Percentiles rank a stretch among this genome's conserved stretches.
Conservation (phyloP, 768 basidiomycete species). For the Collybiopsis confluens region DNA sequence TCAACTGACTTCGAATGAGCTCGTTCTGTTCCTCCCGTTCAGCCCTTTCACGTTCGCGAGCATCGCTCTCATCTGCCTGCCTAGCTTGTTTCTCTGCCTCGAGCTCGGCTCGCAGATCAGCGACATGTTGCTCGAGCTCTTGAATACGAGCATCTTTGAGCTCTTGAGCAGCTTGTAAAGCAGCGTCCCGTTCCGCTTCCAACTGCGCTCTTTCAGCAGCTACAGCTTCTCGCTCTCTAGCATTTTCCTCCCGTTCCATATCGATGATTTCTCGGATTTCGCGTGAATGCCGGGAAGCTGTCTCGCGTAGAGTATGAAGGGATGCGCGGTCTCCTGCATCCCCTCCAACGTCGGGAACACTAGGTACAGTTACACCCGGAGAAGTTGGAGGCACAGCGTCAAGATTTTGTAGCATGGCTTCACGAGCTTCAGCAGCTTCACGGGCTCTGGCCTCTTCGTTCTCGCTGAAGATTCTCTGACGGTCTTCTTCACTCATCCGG, state of each 20-base stretch:
- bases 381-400: constrained; percentile 8
- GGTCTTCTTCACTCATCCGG: constrained; percentile 58
- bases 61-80: constrained; percentile 55
- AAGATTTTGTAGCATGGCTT: neutral
- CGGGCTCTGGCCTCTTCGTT: constrained; percentile 53
- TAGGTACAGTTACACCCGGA: constrained; percentile 33
- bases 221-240: constrained; percentile 48
- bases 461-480: constrained; percentile 57
- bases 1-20: constrained; percentile 53
- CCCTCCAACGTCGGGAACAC: constrained; percentile 36
- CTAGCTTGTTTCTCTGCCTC: constrained; percentile 59
- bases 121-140: constrained; percentile 61
- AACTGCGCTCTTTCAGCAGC: constrained; percentile 52
- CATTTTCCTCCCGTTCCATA: constrained; percentile 56
- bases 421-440: constrained; percentile 46
- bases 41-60: constrained; percentile 53
- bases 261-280: constrained; percentile 58
- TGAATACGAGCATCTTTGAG: constrained; percentile 53
- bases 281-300: constrained; percentile 44
- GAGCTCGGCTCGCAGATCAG: constrained; percentile 51
- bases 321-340: constrained; percentile 34
- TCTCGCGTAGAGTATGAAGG: constrained; percentile 4
- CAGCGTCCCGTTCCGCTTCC: constrained; percentile 44
- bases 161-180: constrained; percentile 39
- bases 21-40: constrained; percentile 61